Evolutionary conservation across 164 flowering plant species (phyloP).

Genomic region (Magnolia changhungtana): DNA sequence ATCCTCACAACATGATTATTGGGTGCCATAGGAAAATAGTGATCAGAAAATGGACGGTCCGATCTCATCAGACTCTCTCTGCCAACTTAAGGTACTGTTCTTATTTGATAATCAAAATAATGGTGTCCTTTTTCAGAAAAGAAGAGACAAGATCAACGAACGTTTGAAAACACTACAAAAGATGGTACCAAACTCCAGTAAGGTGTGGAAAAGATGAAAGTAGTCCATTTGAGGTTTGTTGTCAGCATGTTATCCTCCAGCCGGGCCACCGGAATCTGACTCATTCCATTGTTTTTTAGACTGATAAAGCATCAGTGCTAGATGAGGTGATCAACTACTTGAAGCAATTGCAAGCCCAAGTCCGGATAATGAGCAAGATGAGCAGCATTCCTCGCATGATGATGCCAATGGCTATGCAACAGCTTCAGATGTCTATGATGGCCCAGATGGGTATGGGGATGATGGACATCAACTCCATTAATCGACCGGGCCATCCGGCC

Average conservation of each 20-base stretch:
- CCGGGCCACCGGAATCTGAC: not conserved
- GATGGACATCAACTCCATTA: conserved; percentile 55
- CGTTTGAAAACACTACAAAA: conserved; percentile 85
- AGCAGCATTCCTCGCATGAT: conserved; percentile 56
- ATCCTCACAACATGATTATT: too few species aligned
- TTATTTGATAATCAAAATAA: too few species aligned
- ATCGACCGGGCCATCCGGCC: conserved; percentile 18
- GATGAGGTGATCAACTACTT: conserved; percentile 87
- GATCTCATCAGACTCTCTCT: too few species aligned
- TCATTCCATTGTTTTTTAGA: conserved; percentile 27
- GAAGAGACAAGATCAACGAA: conserved; percentile 87
- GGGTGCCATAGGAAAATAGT: too few species aligned
- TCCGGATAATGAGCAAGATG: conserved; percentile 58
- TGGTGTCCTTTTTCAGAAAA: conserved; percentile 42
- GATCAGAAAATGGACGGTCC: too few species aligned
- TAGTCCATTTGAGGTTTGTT: not conserved
- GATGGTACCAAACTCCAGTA: conserved; percentile 81
- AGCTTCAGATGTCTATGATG: conserved; percentile 79
- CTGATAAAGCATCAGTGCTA: conserved; percentile 85
- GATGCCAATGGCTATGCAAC: conserved; percentile 69
- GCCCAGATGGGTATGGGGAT: conserved; percentile 41
- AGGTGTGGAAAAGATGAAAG: conserved; percentile 37
- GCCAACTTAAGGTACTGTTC: too few species aligned
- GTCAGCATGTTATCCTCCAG: not conserved
- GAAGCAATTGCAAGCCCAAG: conserved; percentile 79